Evolutionary conservation across 139 green algal genomes (phyloP), one percentile per base, ranked within the genome.

Genomic region (Chlamydomonas asymmetrica): DNA sequence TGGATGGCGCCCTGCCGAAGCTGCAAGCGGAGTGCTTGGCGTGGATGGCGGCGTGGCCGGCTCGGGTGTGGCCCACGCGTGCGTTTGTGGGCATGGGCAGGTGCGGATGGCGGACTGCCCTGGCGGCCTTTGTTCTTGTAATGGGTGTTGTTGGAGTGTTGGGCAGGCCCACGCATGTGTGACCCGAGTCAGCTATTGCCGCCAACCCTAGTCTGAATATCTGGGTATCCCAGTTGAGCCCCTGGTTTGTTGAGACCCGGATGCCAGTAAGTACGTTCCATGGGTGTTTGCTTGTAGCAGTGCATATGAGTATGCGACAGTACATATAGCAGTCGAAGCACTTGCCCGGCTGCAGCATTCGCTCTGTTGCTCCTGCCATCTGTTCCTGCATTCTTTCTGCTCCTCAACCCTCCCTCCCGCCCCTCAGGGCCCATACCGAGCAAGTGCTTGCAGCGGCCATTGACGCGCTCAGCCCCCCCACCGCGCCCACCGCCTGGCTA

Each of bases 41-140:
- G 2, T 77, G 59, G 59, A 50, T 77, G 71, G 71, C 38, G 22
- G 31, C 43, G 4, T 77, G 71, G 71, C 39, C 71, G 31, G 71
- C 71, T 6, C 63, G 57, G 16, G 59, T 52, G 32, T 77, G 71
- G 71, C 59, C 59, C 22, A 54, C 32, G 1, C 59, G 71, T 23
- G 31, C 71, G 0, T 77, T 77, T 45, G 59, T 59, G 1, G 25
- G 2, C n/a, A 31, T 77, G 31, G 23, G 50, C 8, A 37, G 59
- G 71, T 77, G 45, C n/a, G n/a, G n/a, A n/a, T n/a, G n/a, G n/a
- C n/a, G n/a, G n/a, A n/a, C n/a, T n/a, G n/a, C n/a, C n/a, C n/a
- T n/a, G n/a, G n/a, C n/a, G n/a, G n/a, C n/a, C n/a, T n/a, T n/a
- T n/a, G n/a, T n/a, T n/a, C n/a, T n/a, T n/a, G n/a, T n/a, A n/a